Evolutionary conservation across 2,329 filamentous ascomycete genomes (phyloP).

Genomic region (Nemania serpens): DNA sequence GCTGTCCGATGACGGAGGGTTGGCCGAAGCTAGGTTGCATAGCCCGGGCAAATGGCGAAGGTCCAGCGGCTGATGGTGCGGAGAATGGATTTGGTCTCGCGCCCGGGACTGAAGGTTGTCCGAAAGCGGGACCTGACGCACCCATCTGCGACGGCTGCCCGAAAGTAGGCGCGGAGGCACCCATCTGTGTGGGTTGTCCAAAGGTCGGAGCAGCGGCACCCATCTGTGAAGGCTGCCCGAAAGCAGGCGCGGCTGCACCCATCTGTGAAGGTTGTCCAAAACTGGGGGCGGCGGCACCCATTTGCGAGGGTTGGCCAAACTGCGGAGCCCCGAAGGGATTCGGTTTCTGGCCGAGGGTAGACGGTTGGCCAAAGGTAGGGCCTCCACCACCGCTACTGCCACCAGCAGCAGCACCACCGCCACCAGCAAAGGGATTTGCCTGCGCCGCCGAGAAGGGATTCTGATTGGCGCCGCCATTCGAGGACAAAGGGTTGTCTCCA

Average conservation of each 20-base stretch:
- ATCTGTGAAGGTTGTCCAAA: conserved; percentile 32
- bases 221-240: conserved; percentile 39
- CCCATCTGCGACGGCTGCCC: conserved; percentile 41
- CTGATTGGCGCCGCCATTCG: conserved; percentile 40
- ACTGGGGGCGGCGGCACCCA: conserved; percentile 17
- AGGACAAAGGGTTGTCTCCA: conserved; percentile 34
- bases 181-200: conserved; percentile 47
- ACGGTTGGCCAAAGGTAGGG: conserved; percentile 41
- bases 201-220: conserved; percentile 38
- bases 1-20: conserved; percentile 43
- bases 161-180: conserved; percentile 37
- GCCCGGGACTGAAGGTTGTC: conserved; percentile 41
- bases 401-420: conserved; percentile 16
- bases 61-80: conserved; percentile 13
- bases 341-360: conserved; percentile 22
- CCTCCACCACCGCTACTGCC: background rate
- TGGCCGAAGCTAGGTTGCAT: conserved; percentile 45
- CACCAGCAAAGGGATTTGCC: conserved; percentile 38
- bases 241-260: conserved; percentile 33
- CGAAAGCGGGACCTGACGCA: conserved; percentile 43
- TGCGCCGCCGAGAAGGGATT: conserved; percentile 47
- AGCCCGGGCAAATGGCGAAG: conserved; percentile 42
- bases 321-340: conserved; percentile 22
- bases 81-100: conserved; percentile 41
- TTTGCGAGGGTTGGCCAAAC: conserved; percentile 41